phyloP scores from a whole-genome alignment of 1,139 yeast genomes.

The Magnusiomyces paraingens region DNA sequence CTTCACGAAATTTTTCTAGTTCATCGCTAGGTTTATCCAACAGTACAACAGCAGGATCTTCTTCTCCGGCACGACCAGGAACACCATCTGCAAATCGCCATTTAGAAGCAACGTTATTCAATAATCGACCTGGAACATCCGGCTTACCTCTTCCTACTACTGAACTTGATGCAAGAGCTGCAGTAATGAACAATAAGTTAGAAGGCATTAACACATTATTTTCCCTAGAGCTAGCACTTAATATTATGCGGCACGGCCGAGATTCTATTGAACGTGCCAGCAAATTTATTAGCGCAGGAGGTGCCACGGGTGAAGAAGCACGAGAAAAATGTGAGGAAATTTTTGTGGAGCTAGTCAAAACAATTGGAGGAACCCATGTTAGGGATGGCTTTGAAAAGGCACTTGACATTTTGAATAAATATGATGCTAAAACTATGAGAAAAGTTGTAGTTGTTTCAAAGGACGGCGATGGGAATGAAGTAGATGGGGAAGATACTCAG shows the following conservation, averaged over 20 bases:
- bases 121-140: background rate
- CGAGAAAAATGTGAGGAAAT: conserved; percentile 44
- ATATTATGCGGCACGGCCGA: conserved; percentile 35
- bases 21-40: background rate
- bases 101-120: background rate
- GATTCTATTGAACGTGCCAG: conserved; percentile 35
- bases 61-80: conserved; percentile 7
- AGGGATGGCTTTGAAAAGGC: conserved; percentile 82
- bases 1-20: background rate
- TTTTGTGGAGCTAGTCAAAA: conserved; percentile 58
- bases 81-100: conserved; percentile 2
- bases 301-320: conserved; percentile 30
- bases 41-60: background rate
- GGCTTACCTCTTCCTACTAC: conserved; percentile 31
- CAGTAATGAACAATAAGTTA: conserved; percentile 38
- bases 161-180: conserved; percentile 42
- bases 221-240: conserved; percentile 39
- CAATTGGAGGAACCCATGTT: conserved; percentile 67
- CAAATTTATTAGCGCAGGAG: conserved; percentile 29
- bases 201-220: conserved; percentile 38
- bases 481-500: conserved; percentile 17
- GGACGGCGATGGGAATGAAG: conserved; percentile 19
- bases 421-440: conserved; percentile 54
- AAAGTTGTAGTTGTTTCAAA: conserved; percentile 22
- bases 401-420: conserved; percentile 56